Evolutionary conservation across 768 basidiomycete genomes (phyloP), one percentile per base, ranked within the genome.

Genomic region (Tricholoma sp.): DNA sequence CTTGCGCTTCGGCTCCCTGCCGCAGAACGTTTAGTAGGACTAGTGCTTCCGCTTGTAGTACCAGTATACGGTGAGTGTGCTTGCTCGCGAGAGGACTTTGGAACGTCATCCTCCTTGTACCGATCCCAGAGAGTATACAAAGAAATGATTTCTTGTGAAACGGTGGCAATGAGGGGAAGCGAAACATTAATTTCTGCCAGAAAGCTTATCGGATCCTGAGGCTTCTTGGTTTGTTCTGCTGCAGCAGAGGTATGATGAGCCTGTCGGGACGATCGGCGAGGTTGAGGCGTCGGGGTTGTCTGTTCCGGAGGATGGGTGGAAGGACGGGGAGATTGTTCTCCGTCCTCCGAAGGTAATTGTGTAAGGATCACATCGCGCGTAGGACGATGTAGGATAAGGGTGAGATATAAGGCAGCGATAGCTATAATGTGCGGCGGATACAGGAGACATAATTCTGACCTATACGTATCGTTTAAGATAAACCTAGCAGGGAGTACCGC

Each of bases 361-460:
- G 70, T 69, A 17, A 72, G 66, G 57, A 80, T 68, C 47, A 71
- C 62, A 11, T 76, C 73, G 50, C 80, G 75, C 33, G 83, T 80
- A 17, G 83, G 81, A 0, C 77, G 72, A 64, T 92, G 86, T 9
- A 94, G 76, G 50, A 88, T 81, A 65, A 93, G 85, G 0, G 91
- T 88, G 57, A 98, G 83, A 73, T 94, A 97, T 54, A 99, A 82
- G 0, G 92, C 89, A 0, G 95, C 87, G 65, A 98, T 82, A 18
- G 96, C 94, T 61, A 98, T 91, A 55, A 98, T 76, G 68, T 98
- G 94, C 0, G 97, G 97, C 0, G 97, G 95, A 67, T 98, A 88
- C 29, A 97, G 72, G n/a, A 99, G 84, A 66, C 92, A 94, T 17
- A 99, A 76, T 54, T 95, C 91, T 4, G 92, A 94, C 53, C 95